Evolutionary conservation across 352 stramenopile genomes (phyloP).

Genomic region (Plasmopara viticola): DNA sequence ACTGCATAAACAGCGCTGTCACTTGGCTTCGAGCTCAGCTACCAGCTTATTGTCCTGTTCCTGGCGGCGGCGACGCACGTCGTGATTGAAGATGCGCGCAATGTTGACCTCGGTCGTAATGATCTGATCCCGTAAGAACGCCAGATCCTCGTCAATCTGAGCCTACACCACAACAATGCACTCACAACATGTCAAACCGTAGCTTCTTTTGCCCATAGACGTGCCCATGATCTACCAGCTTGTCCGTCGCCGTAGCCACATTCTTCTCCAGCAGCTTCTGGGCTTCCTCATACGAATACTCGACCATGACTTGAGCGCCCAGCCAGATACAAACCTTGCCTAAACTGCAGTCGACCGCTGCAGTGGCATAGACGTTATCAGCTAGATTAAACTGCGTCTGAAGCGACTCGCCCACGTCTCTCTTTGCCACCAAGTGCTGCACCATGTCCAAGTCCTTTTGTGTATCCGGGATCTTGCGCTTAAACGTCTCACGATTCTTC

Average conservation of each 20-base stretch:
- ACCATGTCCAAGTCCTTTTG: constrained; percentile 70
- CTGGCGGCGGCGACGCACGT: constrained; percentile 85
- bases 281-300: constrained; percentile 96
- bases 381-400: constrained; percentile 91
- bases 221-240: constrained; percentile 37
- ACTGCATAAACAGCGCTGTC: background rate
- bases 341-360: constrained; percentile 82
- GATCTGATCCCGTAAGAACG: constrained; percentile 94
- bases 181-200: background rate
- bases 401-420: constrained; percentile 74
- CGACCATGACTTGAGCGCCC: constrained; percentile 95
- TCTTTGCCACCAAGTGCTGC: constrained; percentile 43
- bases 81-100: constrained; percentile 96
- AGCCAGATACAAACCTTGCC: constrained; percentile 96
- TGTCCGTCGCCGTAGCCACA: constrained; percentile 57
- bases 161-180: constrained; percentile 18
- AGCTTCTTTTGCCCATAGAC: background rate
- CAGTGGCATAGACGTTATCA: constrained; percentile 94
- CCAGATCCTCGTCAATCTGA: constrained; percentile 88
- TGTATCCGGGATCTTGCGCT: constrained; percentile 89
- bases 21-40: constrained; percentile 64
- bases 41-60: constrained; percentile 64
- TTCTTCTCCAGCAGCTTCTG: constrained; percentile 84
- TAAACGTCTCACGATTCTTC: constrained; percentile 83
- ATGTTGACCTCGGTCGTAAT: constrained; percentile 97